phyloP scores from a whole-genome alignment of 352 stramenopile species.

The Phytopythium helicoides region DNA sequence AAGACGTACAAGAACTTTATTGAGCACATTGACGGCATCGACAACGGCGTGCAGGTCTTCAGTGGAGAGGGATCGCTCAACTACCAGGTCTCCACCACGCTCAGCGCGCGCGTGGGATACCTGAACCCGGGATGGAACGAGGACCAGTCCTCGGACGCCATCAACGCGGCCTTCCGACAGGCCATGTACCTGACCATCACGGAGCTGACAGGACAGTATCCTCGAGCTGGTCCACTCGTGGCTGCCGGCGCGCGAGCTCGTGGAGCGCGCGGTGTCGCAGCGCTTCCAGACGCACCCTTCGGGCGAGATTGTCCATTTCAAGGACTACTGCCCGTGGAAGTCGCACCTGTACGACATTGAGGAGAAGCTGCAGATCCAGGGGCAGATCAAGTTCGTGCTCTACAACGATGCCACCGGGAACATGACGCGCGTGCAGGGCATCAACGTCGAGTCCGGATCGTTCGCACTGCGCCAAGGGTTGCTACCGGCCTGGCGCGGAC shows the following conservation, averaged over 20 bases:
- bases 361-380: slow-evolving; percentile 80
- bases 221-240: slow-evolving; percentile 91
- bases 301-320: slow-evolving; percentile 93
- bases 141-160: slow-evolving; percentile 59
- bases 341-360: slow-evolving; percentile 97
- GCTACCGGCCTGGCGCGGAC: slow-evolving; percentile 90
- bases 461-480: slow-evolving; percentile 94
- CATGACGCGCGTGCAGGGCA: slow-evolving; percentile 96
- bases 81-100: slow-evolving; percentile 74
- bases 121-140: slow-evolving; percentile 98
- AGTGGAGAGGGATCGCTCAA: slow-evolving; percentile 47
- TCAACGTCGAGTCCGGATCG: slow-evolving; percentile 90
- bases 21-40: slow-evolving; percentile 98
- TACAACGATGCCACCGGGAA: slow-evolving; percentile 92
- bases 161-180: slow-evolving; percentile 93
- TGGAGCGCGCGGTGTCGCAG: slow-evolving; percentile 88
- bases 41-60: slow-evolving; percentile 95
- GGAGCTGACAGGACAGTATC: slow-evolving; percentile 93
- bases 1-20: slow-evolving; percentile 97
- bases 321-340: slow-evolving; percentile 94
- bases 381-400: slow-evolving; percentile 96
- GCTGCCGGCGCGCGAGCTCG: slow-evolving; percentile 92
- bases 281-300: slow-evolving; percentile 89
- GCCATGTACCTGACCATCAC: slow-evolving; percentile 93
- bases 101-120: slow-evolving; percentile 86